phyloP scores from a whole-genome alignment of 192 early-diverging fungal genomes.

The Linnemannia hyalina region DNA sequence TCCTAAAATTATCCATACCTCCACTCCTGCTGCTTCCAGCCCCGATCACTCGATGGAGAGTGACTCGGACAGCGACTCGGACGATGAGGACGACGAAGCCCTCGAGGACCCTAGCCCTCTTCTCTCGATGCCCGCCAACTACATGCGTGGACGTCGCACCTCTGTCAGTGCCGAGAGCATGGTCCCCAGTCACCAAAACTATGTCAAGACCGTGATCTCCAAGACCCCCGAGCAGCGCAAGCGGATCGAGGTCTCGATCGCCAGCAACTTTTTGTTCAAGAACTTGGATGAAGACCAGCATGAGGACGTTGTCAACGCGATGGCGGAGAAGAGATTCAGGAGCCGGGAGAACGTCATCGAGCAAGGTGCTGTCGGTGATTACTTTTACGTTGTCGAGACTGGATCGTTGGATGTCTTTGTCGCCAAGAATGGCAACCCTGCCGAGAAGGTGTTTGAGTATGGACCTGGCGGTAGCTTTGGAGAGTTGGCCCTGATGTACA shows the following conservation, averaged over 20 bases:
- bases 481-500: conserved; percentile 99
- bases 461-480: conserved; percentile 94
- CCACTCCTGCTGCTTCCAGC: conserved; percentile 46
- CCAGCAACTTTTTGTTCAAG: conserved; percentile 94
- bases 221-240: conserved; percentile 89
- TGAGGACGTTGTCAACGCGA: conserved; percentile 94
- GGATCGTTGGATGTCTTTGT: conserved; percentile 95
- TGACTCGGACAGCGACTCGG: conserved; percentile 58
- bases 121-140: conserved; percentile 70
- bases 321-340: conserved; percentile 89
- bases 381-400: conserved; percentile 96
- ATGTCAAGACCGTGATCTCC: conserved; percentile 87
- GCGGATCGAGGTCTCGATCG: conserved; percentile 84
- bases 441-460: conserved; percentile 85
- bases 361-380: conserved; percentile 98
- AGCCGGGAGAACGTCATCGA: conserved; percentile 85
- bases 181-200: conserved; percentile 89
- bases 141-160: conserved; percentile 92
- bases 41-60: conserved; percentile 56
- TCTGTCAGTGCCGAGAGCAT: conserved; percentile 97
- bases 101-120: conserved; percentile 78
- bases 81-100: conserved; percentile 68
- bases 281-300: conserved; percentile 96
- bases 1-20: conserved; percentile 31
- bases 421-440: conserved; percentile 71